Percentiles rank a stretch among this genome's conserved stretches.
phyloP scores from a whole-genome alignment of 139 green algal species.

The Tetradesmus lagerheimii region DNA sequence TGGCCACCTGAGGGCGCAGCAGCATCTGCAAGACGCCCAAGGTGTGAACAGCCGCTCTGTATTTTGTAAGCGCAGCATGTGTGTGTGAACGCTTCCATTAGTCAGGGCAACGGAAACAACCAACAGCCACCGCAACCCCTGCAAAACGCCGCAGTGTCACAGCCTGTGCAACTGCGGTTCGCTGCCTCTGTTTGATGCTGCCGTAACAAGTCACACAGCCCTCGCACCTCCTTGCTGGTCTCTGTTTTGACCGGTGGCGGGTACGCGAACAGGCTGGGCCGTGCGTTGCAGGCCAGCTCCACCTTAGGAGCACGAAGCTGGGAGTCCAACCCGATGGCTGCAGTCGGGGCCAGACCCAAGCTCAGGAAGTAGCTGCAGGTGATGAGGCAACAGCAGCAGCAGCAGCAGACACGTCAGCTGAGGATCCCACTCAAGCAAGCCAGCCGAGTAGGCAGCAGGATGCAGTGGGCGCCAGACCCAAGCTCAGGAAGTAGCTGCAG shows the following conservation, averaged over 20 bases:
- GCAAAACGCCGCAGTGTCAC: too few species aligned
- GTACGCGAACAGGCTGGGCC: constrained; percentile 92
- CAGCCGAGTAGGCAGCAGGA: constrained; percentile 91
- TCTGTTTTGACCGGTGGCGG: constrained; percentile 73
- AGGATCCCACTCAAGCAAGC: constrained; percentile 82
- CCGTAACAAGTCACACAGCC: too few species aligned
- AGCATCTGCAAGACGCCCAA: too few species aligned
- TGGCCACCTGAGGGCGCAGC: too few species aligned
- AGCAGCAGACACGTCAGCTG: neutral
- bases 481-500: constrained; percentile 85
- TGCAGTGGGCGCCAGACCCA: constrained; percentile 90
- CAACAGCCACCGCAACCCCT: too few species aligned
- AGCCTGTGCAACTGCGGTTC: too few species aligned
- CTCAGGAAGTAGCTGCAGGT: constrained; percentile 85
- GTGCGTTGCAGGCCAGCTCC: constrained; percentile 64
- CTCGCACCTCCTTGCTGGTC: constrained; percentile 39
- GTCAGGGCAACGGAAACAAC: too few species aligned
- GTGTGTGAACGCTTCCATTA: too few species aligned
- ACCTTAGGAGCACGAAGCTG: constrained; percentile 86
- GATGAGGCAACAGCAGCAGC: neutral
- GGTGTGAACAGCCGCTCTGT: too few species aligned
- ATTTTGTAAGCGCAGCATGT: too few species aligned
- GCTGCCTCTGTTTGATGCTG: too few species aligned
- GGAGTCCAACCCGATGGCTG: constrained; percentile 91
- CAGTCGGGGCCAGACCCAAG: constrained; percentile 88